Percentiles rank a stretch among this genome's conserved stretches.
phyloP scores from a whole-genome alignment of 345 rosid species.

The Euphorbia tirucalli region DNA sequence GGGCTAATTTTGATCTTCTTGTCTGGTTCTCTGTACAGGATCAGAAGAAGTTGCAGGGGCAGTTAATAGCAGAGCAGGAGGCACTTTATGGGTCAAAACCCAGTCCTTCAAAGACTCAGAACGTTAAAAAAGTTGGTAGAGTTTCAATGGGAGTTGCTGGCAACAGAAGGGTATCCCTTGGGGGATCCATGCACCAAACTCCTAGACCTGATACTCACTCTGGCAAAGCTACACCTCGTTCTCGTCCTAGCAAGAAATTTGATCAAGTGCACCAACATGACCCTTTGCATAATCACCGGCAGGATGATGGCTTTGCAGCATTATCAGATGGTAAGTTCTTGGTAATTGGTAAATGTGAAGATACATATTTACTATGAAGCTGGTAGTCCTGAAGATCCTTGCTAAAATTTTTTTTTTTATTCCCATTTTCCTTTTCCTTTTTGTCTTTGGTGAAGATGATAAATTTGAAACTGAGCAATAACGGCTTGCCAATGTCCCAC shows the following conservation, averaged over 20 bases:
- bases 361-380: conserved; percentile 7
- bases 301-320: conserved; percentile 43
- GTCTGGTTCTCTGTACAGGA: conserved; percentile 43
- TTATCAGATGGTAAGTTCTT: conserved; percentile 56
- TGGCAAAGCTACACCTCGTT: conserved; percentile 24
- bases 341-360: conserved; percentile 13
- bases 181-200: conserved; percentile 66
- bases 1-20: background rate
- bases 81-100: conserved; percentile 93
- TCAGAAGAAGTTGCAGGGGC: conserved; percentile 97
- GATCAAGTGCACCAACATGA: conserved; percentile 46
- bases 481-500: conserved; percentile 13
- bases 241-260: conserved; percentile 41
- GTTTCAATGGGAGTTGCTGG: conserved; percentile 73
- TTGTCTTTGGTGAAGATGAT: conserved; percentile 19
- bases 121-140: conserved; percentile 69
- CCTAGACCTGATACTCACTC: conserved; percentile 50
- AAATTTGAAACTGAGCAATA: conserved; percentile 23
- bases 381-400: conserved; percentile 2
- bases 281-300: conserved; percentile 29
- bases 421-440: background rate
- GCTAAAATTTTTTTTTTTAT: conserved; percentile 8
- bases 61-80: conserved; percentile 89
- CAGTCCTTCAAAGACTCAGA: conserved; percentile 82
- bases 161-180: conserved; percentile 70